Base-by-base conservation (phyloP, 306 rosid genomes). In the Luffa acutangula region DNA sequence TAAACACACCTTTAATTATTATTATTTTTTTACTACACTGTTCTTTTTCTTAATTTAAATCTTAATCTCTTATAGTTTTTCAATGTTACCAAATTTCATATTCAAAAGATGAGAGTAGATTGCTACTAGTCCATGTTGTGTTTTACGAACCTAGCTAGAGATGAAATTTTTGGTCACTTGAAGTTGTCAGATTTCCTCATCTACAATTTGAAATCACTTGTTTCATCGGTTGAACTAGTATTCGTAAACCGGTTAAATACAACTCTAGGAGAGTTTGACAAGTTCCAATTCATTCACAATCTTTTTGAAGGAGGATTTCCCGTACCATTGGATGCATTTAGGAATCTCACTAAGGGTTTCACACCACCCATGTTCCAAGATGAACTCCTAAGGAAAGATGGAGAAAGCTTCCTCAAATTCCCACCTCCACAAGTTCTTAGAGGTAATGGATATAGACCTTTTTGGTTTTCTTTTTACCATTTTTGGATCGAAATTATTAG, bases 121-220 rank as follows among this genome's bases (percentile, higher is more conserved):
- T 92, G 85, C 12, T 31, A 25, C 5, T 4, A 69, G 21, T 25
- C 0, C 57, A 31, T 70, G 82, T 62, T 14, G 88, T 88, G 96
- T 83, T 81, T 94, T 92, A 92, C 81, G 98, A 91, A 56, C 98
- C 31, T 25, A 25, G 31, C 97, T 10, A 89, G 92, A 76, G 97
- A 92, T 65, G 98, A 94, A 75, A 87, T 86, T 72, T 92, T 94
- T 78, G 92, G 93, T 10, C 93, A 90, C 83, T 76, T 92, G 83
- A 94, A 94, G 84, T 57, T 94, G 86, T 21, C 94, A 6, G 97
- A 94, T 58, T 92, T 92, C 75, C 85, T 94, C 43, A 93, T 85
- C 53, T 84, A 83, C 83, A 88, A 89, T 21, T 39, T 94, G 77
- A 89, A 94, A 79, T 80, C 97, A 39, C 15, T 91, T 48, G 77